These are phyloP conservation scores for Aspergillus leporis DNA, from an alignment of 495 filamentous ascomycete genomes.

Conservation along the genomic window DNA sequence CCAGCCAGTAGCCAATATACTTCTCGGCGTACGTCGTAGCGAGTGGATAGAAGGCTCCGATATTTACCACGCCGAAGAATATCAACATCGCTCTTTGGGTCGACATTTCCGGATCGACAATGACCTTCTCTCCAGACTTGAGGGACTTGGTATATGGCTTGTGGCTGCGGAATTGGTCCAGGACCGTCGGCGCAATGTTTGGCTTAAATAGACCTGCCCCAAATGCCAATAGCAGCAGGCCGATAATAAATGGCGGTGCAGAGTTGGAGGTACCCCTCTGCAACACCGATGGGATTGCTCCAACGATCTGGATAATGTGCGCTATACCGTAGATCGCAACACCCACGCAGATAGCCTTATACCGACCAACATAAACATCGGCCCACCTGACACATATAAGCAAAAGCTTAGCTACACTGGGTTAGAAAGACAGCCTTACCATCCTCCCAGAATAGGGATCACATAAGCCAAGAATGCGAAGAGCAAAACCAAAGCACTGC, in stretches of 20 bases:
- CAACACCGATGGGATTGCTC: conserved; percentile 61
- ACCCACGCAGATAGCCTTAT: conserved; percentile 57
- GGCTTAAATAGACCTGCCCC: conserved; percentile 45
- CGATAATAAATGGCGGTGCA: conserved; percentile 58
- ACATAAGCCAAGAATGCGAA: conserved; percentile 62
- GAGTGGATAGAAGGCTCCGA: conserved; percentile 39
- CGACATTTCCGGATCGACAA: conserved; percentile 39
- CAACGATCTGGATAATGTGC: conserved; percentile 63
- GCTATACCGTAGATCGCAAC: conserved; percentile 63
- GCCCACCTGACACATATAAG: conserved; percentile 33
- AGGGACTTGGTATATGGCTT: conserved; percentile 34
- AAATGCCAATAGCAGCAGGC: conserved; percentile 42
- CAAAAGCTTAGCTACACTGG: background rate
- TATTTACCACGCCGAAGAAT: conserved; percentile 41
- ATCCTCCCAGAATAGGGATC: conserved; percentile 58
- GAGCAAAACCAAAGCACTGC: conserved; percentile 59
- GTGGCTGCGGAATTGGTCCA: conserved; percentile 35
- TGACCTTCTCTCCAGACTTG: conserved; percentile 41
- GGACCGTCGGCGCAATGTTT: conserved; percentile 37
- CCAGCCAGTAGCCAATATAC: conserved; percentile 41
- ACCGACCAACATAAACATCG: conserved; percentile 57
- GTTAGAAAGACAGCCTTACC: conserved; percentile 21
- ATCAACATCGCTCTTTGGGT: conserved; percentile 35
- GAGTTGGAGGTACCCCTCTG: conserved; percentile 46
- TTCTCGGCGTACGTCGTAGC: conserved; percentile 43